These are phyloP conservation scores for Tuber calosporum DNA, from an alignment of 495 filamentous ascomycete genomes.

Conservation along the genomic window DNA sequence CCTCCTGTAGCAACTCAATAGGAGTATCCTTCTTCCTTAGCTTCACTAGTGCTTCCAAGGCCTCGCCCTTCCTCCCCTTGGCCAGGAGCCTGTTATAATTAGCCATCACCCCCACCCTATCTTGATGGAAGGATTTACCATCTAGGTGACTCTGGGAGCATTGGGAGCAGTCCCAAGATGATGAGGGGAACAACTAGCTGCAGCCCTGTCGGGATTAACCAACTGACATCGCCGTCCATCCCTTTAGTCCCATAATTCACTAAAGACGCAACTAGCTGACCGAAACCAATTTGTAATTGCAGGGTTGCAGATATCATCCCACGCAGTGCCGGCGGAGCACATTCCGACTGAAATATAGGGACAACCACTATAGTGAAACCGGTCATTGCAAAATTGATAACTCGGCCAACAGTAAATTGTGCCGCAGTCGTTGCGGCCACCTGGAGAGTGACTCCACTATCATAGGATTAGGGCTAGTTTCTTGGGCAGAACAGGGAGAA, in stretches of 20 bases:
- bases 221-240: conserved; percentile 32
- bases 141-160: conserved; percentile 44
- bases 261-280: conserved; percentile 40
- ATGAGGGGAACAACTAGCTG: conserved; percentile 44
- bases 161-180: conserved; percentile 41
- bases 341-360: conserved; percentile 38
- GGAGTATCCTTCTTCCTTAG: conserved; percentile 21
- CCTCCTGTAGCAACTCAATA: conserved; percentile 21
- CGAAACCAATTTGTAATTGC: conserved; percentile 39
- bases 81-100: conserved; percentile 20
- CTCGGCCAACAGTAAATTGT: conserved; percentile 37
- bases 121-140: conserved; percentile 37
- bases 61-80: conserved; percentile 24
- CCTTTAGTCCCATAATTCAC: conserved; percentile 19
- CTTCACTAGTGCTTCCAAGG: conserved; percentile 17
- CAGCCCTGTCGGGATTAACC: conserved; percentile 44
- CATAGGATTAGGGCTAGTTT: background rate
- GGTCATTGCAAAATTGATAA: conserved; percentile 38
- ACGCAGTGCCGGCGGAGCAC: conserved; percentile 24
- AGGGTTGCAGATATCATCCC: conserved; percentile 39
- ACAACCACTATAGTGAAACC: conserved; percentile 36
- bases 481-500: background rate
- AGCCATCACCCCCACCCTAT: background rate
- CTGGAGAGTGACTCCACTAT: conserved; percentile 33
- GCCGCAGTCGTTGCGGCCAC: conserved; percentile 31